Evolutionary conservation across 768 basidiomycete species (phyloP).

Genomic region (Collybia nuda): DNA sequence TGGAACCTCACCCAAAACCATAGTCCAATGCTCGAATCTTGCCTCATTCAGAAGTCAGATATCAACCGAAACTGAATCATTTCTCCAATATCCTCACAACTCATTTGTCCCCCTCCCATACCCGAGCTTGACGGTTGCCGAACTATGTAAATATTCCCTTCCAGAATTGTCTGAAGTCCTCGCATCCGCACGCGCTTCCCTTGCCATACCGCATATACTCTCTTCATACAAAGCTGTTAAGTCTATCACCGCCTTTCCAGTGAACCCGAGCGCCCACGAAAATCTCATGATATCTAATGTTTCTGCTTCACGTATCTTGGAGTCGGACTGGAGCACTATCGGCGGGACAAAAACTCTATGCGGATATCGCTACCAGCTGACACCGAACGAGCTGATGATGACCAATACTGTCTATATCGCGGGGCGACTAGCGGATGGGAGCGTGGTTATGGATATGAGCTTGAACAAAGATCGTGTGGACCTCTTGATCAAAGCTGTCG

Average conservation of each 20-base stretch:
- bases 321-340: conserved; percentile 34
- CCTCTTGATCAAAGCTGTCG: conserved; percentile 27
- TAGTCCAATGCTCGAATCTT: conserved; percentile 35
- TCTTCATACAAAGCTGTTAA: conserved; percentile 25
- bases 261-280: conserved; percentile 32
- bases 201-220: conserved; percentile 27
- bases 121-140: conserved; percentile 32
- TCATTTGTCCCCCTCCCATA: conserved; percentile 39
- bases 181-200: conserved; percentile 17
- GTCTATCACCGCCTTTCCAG: conserved; percentile 28
- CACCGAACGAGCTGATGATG: conserved; percentile 30
- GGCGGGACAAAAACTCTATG: conserved; percentile 34
- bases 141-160: conserved; percentile 28
- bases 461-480: conserved; percentile 28
- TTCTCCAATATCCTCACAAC: conserved; percentile 33
- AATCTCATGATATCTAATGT: conserved; percentile 38
- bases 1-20: conserved; percentile 25
- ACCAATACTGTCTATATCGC: conserved; percentile 38
- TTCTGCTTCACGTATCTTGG: conserved; percentile 37
- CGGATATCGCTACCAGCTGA: conserved; percentile 37
- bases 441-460: conserved; percentile 37
- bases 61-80: conserved; percentile 16
- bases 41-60: conserved; percentile 34
- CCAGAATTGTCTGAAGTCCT: conserved; percentile 24
- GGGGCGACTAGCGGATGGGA: conserved; percentile 35